Conservation (phyloP, 441 rosid genomes). For the Jatropha multifida region DNA sequence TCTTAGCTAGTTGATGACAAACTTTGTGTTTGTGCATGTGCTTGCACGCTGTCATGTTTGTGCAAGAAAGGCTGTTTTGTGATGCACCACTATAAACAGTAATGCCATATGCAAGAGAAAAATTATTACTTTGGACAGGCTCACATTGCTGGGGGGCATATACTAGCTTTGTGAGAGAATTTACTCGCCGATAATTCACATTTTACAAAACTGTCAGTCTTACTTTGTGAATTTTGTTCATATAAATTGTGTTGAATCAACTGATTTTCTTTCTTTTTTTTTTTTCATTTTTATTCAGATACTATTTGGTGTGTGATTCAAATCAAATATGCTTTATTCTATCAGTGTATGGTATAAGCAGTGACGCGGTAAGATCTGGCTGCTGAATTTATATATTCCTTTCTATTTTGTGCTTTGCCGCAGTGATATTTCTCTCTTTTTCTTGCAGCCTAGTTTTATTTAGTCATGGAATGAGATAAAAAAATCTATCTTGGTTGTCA, state of each 20-base stretch:
- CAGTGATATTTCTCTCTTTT: not conserved
- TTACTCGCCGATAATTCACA: not conserved
- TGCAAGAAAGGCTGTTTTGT: not conserved
- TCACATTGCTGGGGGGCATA: not conserved
- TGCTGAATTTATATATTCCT: constrained; percentile 7
- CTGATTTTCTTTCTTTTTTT: not conserved
- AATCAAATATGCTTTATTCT: constrained; percentile 57
- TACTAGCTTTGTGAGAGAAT: not conserved
- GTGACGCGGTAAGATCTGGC: constrained; percentile 45
- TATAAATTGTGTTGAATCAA: not conserved
- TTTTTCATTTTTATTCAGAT: constrained; percentile 39
- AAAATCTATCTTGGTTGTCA: too few species aligned
- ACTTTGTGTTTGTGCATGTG: not conserved
- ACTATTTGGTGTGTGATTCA: constrained; percentile 64
- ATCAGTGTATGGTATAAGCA: constrained; percentile 50
- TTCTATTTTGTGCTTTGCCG: not conserved
- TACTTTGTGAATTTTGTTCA: not conserved
- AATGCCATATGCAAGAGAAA: not conserved
- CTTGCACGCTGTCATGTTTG: not conserved
- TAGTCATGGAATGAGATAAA: not conserved
- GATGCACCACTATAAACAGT: not conserved
- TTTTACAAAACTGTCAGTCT: not conserved
- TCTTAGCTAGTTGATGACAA: constrained; percentile 1
- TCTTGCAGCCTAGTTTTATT: not conserved
- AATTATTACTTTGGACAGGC: not conserved